Evolutionary conservation across 768 basidiomycete genomes (phyloP), one percentile per base, ranked within the genome.

Genomic region (Trametopsis cervina): DNA sequence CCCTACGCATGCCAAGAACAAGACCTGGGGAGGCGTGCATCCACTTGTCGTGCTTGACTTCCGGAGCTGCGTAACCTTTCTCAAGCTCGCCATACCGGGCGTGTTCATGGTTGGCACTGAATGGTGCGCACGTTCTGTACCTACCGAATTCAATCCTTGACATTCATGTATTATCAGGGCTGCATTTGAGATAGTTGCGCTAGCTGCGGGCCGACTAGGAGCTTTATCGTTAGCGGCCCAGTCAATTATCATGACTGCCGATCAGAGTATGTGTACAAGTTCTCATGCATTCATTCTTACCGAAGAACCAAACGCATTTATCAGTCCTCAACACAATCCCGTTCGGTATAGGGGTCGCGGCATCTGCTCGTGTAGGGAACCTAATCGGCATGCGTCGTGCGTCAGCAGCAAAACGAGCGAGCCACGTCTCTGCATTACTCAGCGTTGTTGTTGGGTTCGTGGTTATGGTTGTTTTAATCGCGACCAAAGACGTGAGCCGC

Each of bases 21-120:
- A 68, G 37, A 81, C 81, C 1, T 86, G 83, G 85, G 81, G 72
- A 23, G 81, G 83, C 24, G 52, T 81, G 21, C 72, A 75, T 46
- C 63, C 71, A 20, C 55, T 57, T 0, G 59, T 65, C 2, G 74
- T 75, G 10, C 52, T 85, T 33, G 71, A 82, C 49, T 22, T 56
- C 9, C 60, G 63, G 17, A 74, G 78, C 53, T 85, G 84, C 53
- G 51, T 68, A 29, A 58, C 58, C 18, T 88, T 89, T 62, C 70
- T 85, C 22, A 73, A 71, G 44, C 72, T 89, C 37, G 86, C 84
- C 0, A 56, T 88, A n/a, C 85, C 86, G 0, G 87, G 85, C 0
- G 84, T 89, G 38, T 56, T 86, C 22, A 87, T 87, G 85, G 76
- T 87, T 23, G 83, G 82, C 18, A 85, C 85, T 3, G 87, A 89